A percentile compares a stretch with the other conserved stretches of the same genome.
Conservation (phyloP, 768 basidiomycete species). For the Coprinellus aureogranulatus region DNA sequence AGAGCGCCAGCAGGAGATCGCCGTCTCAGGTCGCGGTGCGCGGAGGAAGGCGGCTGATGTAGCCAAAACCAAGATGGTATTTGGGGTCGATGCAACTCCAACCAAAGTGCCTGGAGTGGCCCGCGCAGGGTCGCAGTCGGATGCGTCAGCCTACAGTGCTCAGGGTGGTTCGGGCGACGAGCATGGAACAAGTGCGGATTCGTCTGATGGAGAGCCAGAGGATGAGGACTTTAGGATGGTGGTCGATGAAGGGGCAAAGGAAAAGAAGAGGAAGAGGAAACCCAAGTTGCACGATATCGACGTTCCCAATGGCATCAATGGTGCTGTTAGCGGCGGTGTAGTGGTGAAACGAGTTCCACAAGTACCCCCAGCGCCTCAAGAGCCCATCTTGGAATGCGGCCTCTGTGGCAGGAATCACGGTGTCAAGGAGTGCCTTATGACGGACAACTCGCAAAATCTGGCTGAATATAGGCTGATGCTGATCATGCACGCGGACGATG, state of each 20-base stretch:
- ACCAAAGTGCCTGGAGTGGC: conserved; percentile 9
- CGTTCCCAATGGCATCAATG: conserved; percentile 17
- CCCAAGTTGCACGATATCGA: conserved; percentile 8
- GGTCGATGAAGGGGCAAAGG: conserved; percentile 12
- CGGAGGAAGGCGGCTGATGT: conserved; percentile 72
- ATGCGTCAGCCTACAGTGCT: neutral
- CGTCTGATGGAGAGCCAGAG: neutral
- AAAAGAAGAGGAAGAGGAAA: conserved; percentile 15
- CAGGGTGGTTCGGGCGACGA: conserved; percentile 4
- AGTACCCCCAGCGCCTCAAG: neutral
- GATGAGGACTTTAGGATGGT: conserved; percentile 9
- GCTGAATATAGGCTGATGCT: conserved; percentile 69
- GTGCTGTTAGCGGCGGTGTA: too few species aligned
- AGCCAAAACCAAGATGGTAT: conserved; percentile 40
- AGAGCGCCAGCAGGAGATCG: conserved; percentile 41
- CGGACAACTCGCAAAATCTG: conserved; percentile 60
- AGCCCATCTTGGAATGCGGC: conserved; percentile 42
- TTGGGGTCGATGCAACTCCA: conserved; percentile 10
- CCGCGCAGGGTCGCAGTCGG: conserved; percentile 3
- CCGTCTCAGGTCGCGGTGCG: conserved; percentile 68
- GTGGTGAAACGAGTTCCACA: too few species aligned
- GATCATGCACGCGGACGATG: conserved; percentile 60
- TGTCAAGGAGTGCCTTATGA: conserved; percentile 60
- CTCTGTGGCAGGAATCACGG: conserved; percentile 60
- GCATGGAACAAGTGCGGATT: neutral